phyloP scores from a whole-genome alignment of 2,329 filamentous ascomycete genomes.

The Epichloe bromicola region DNA sequence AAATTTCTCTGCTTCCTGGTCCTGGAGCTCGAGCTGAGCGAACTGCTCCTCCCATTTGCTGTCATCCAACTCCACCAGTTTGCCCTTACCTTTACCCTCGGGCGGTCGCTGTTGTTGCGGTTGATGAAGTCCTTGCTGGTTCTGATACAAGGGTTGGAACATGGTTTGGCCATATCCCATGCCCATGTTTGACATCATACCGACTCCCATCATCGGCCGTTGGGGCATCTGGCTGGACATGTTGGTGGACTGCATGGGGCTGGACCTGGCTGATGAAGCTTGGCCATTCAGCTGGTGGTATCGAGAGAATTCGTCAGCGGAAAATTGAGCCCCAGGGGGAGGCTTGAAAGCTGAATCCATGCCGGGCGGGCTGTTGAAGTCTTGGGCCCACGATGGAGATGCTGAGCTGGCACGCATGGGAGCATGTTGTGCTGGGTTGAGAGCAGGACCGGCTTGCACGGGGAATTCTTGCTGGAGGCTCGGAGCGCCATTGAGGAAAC shows the following conservation, averaged over 20 bases:
- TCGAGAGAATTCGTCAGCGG: constrained; percentile 70
- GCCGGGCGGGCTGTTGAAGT: constrained; percentile 44
- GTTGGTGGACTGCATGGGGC: constrained; percentile 42
- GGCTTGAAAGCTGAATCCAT: constrained; percentile 61
- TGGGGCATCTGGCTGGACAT: constrained; percentile 35
- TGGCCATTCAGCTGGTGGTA: constrained; percentile 65
- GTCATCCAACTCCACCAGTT: constrained; percentile 89
- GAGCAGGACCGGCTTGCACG: constrained; percentile 34
- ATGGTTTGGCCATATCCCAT: constrained; percentile 42
- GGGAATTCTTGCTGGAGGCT: constrained; percentile 41
- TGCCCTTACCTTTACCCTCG: constrained; percentile 68
- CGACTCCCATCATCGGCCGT: constrained; percentile 47
- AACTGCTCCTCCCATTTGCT: constrained; percentile 95
- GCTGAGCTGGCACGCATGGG: constrained; percentile 40
- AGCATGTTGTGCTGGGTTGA: constrained; percentile 35
- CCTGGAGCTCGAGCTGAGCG: constrained; percentile 65
- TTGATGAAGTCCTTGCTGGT: constrained; percentile 33
- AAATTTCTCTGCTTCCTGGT: constrained; percentile 33
- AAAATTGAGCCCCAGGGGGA: constrained; percentile 51
- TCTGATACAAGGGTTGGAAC: constrained; percentile 36
- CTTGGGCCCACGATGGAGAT: constrained; percentile 41
- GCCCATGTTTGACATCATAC: constrained; percentile 33
- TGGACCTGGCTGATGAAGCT: constrained; percentile 35
- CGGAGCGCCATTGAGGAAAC: constrained; percentile 75
- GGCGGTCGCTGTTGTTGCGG: constrained; percentile 28